phyloP scores from a whole-genome alignment of 805 yeast species.

The Starmerella powellii region DNA sequence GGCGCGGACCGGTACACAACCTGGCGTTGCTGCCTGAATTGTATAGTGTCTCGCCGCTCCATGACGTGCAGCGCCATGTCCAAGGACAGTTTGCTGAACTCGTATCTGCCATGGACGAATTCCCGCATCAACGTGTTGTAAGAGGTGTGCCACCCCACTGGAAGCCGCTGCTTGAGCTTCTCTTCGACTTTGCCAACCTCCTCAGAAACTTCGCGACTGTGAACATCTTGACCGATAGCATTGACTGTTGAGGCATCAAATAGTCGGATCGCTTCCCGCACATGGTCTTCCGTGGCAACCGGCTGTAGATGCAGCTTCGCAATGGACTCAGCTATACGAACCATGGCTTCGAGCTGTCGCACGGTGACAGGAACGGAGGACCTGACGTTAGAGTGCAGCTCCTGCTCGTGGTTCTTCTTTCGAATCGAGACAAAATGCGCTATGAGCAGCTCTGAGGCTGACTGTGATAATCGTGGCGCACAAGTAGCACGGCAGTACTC shows the following conservation, averaged over 20 bases:
- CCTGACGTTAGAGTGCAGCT: conserved; percentile 69
- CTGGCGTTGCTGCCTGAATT: conserved; percentile 76
- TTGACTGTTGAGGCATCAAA: conserved; percentile 97
- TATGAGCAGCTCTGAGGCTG: conserved; percentile 79
- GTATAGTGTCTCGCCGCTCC: conserved; percentile 79
- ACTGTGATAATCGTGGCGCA: conserved; percentile 83
- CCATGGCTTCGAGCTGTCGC: conserved; percentile 93
- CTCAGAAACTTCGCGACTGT: conserved; percentile 31
- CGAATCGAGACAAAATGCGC: conserved; percentile 89
- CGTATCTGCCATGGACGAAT: conserved; percentile 35
- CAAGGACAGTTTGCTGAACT: conserved; percentile 55
- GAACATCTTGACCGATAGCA: conserved; percentile 62
- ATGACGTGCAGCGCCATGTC: conserved; percentile 54
- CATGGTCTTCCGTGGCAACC: conserved; percentile 77
- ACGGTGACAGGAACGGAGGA: conserved; percentile 95
- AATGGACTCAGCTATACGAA: conserved; percentile 86
- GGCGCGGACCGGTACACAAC: conserved; percentile 67
- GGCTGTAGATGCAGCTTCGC: conserved; percentile 80
- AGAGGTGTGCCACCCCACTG: conserved; percentile 92
- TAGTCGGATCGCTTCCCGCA: conserved; percentile 85
- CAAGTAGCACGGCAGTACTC: conserved; percentile 81
- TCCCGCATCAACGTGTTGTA: conserved; percentile 73
- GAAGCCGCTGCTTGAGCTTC: conserved; percentile 78
- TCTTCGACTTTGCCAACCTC: conserved; percentile 72
- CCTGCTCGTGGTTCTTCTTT: conserved; percentile 67